phyloP scores from a whole-genome alignment of 192 early-diverging fungal genomes.

The Linnemannia elongata region DNA sequence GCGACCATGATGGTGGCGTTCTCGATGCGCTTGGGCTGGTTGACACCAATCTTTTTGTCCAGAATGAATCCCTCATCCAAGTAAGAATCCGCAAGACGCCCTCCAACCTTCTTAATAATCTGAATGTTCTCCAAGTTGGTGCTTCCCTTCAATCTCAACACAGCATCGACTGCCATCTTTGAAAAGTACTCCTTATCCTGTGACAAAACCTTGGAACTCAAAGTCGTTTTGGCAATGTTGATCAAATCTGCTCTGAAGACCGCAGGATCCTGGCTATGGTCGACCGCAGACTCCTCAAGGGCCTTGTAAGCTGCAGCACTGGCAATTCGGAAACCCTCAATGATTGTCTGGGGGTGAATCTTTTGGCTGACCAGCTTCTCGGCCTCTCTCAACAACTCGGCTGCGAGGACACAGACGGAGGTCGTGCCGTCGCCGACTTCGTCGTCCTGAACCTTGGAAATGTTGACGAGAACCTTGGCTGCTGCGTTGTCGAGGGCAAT shows the following conservation, averaged over 20 bases:
- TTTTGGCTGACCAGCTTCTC: slow-evolving; percentile 93
- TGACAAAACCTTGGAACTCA: slow-evolving; percentile 96
- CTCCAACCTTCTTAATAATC: slow-evolving; percentile 99
- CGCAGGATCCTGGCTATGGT: slow-evolving; percentile 79
- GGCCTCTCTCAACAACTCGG: slow-evolving; percentile 94
- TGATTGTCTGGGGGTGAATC: slow-evolving; percentile 98
- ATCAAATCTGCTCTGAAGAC: slow-evolving; percentile 91
- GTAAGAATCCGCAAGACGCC: slow-evolving; percentile 95
- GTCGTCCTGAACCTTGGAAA: slow-evolving; percentile 99
- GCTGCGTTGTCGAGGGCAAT: slow-evolving; percentile 98
- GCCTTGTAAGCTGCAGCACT: slow-evolving; percentile 85
- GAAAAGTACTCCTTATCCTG: slow-evolving; percentile 98
- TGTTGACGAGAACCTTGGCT: slow-evolving; percentile 97
- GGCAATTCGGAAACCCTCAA: slow-evolving; percentile 95
- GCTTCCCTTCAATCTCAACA: slow-evolving; percentile 94
- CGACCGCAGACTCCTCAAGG: slow-evolving; percentile 83
- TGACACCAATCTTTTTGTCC: slow-evolving; percentile 99
- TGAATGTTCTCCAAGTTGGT: slow-evolving; percentile 99
- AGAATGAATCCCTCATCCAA: slow-evolving; percentile 98
- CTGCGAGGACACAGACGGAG: slow-evolving; percentile 96
- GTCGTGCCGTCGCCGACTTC: slow-evolving; percentile 99
- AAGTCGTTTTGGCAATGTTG: slow-evolving; percentile 98
- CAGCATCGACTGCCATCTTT: slow-evolving; percentile 95
- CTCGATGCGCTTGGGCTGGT: slow-evolving; percentile 96
- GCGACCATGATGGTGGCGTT: slow-evolving; percentile 97